phyloP scores from a whole-genome alignment of 2,329 filamentous ascomycete species.

The Monilinia fructicola region DNA sequence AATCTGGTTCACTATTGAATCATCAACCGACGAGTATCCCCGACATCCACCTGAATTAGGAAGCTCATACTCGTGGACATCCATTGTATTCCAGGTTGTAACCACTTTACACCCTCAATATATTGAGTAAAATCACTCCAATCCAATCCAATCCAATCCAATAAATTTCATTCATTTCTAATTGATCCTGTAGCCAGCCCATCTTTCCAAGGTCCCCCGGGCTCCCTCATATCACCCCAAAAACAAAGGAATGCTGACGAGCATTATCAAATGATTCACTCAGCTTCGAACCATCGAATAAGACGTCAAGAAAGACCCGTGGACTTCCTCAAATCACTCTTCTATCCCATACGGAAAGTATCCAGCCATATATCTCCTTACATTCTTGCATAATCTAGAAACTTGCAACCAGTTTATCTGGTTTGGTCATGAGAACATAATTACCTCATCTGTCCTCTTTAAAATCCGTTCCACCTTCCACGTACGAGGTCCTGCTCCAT shows the following conservation, averaged over 20 bases:
- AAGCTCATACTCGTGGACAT: conserved; percentile 7
- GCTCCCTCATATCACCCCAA: background rate
- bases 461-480: conserved; percentile 17
- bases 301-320: conserved; percentile 1
- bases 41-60: conserved; percentile 22
- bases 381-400: conserved; percentile 10
- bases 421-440: conserved; percentile 15
- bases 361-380: conserved; percentile 7
- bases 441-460: conserved; percentile 11
- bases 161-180: conserved; percentile 2
- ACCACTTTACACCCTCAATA: background rate
- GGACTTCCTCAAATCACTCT: background rate
- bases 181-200: conserved; percentile 14
- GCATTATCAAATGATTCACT: conserved; percentile 3
- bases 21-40: conserved; percentile 17
- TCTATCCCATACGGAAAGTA: background rate
- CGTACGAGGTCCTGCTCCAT: conserved; percentile 11
- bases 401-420: background rate
- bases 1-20: conserved; percentile 13
- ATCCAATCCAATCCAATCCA: background rate
- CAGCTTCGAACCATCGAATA: conserved; percentile 15
- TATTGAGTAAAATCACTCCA: background rate
- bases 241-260: conserved; percentile 16
- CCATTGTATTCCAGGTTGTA: too few relatives aligned
- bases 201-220: background rate